Conservation (phyloP, 441 rosid genomes). For the Theobroma grandiflorum region DNA sequence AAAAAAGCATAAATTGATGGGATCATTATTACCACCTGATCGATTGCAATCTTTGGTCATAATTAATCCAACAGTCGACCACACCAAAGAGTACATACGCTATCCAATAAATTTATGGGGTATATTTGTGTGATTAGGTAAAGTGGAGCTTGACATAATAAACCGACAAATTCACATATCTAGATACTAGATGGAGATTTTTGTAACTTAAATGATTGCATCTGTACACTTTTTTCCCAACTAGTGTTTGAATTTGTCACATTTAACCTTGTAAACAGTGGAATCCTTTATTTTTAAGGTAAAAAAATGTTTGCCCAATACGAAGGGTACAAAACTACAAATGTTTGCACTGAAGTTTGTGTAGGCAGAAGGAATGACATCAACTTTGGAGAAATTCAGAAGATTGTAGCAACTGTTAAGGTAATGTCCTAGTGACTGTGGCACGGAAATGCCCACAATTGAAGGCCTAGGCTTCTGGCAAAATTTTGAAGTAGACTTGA, state of each 20-base stretch:
- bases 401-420: background rate
- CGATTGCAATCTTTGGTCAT: conserved; percentile 42
- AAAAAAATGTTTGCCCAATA: background rate
- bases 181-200: background rate
- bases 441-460: conserved; percentile 16
- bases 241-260: background rate
- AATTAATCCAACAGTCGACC: conserved; percentile 40
- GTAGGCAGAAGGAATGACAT: conserved; percentile 11
- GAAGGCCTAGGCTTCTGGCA: conserved; percentile 3
- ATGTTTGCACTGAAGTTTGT: conserved; percentile 19
- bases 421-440: conserved; percentile 19
- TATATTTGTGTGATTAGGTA: background rate
- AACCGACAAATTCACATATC: background rate
- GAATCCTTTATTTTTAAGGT: background rate
- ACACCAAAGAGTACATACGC: background rate
- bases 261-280: background rate
- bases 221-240: background rate
- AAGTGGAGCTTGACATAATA: conserved; percentile 2
- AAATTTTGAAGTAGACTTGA: conserved; percentile 16
- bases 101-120: background rate
- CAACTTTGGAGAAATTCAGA: conserved; percentile 6
- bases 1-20: conserved; percentile 39
- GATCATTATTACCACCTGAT: conserved; percentile 42
- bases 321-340: background rate
- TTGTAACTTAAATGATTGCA: background rate